Evolutionary conservation across 2,329 filamentous ascomycete species (phyloP).

Genomic region (Metarhizium robertsii): DNA sequence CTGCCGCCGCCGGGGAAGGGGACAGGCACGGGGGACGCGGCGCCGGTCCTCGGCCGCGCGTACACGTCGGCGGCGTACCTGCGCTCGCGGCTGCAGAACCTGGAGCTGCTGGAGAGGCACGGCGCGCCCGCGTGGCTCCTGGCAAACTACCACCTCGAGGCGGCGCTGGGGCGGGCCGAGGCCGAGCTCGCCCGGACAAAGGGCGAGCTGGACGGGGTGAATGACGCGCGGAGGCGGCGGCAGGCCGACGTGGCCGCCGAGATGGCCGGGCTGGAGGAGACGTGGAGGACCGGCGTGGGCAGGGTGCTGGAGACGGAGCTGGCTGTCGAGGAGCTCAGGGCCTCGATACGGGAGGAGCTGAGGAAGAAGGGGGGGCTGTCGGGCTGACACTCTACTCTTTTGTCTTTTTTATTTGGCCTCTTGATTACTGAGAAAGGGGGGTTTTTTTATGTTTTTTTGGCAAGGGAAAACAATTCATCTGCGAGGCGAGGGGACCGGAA

Average conservation of each 20-base stretch:
- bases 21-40: conserved; percentile 28
- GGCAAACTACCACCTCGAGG: conserved; percentile 71
- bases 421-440: too few species aligned
- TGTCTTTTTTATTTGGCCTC: too few species aligned
- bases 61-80: conserved; percentile 45
- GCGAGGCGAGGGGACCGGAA: too few species aligned
- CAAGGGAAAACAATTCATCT: too few species aligned
- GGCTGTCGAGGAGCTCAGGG: conserved; percentile 63
- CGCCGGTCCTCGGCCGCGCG: conserved; percentile 53
- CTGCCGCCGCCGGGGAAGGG: conserved; percentile 13
- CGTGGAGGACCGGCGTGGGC: conserved; percentile 71
- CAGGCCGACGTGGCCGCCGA: conserved; percentile 69
- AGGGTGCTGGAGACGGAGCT: conserved; percentile 79
- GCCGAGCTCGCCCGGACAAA: conserved; percentile 60
- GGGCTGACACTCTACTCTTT: too few species aligned
- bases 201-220: conserved; percentile 63
- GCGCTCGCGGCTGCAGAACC: conserved; percentile 39
- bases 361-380: conserved; percentile 18
- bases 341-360: conserved; percentile 57
- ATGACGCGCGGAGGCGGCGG: conserved; percentile 55
- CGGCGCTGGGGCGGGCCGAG: conserved; percentile 56
- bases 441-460: too few species aligned
- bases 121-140: conserved; percentile 91
- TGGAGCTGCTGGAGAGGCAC: conserved; percentile 66
- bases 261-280: conserved; percentile 62